Conservation (phyloP, 441 rosid species). For the Cnidoscolus chayamansa region DNA sequence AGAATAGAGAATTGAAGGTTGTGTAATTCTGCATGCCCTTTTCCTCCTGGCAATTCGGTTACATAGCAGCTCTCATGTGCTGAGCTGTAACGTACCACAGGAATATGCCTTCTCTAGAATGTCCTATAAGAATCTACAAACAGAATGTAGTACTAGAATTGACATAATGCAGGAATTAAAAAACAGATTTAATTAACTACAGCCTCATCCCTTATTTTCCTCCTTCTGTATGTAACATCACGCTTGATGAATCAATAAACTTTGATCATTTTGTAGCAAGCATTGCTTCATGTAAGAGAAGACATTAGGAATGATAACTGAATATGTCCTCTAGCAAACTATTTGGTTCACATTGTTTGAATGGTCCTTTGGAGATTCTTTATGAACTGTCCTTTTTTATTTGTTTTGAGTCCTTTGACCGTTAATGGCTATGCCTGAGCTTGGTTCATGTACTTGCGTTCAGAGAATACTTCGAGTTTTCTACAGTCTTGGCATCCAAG, state of each 20-base stretch:
- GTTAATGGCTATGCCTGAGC: constrained; percentile 4
- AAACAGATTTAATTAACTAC: no score
- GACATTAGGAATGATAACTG: neutral
- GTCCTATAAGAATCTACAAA: no score
- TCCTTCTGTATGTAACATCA: no score
- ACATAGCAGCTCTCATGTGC: no score
- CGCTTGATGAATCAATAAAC: neutral
- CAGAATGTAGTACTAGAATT: no score
- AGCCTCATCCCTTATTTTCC: no score
- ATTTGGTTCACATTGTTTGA: neutral
- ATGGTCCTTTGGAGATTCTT: neutral
- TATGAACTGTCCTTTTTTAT: neutral
- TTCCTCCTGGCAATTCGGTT: no score
- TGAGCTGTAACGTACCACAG: no score
- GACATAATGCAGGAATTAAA: no score
- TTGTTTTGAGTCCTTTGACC: neutral
- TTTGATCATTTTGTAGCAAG: neutral
- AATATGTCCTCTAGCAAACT: neutral
- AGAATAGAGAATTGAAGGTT: no score
- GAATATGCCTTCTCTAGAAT: no score
- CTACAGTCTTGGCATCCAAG: constrained; percentile 37
- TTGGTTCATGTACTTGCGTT: constrained; percentile 12
- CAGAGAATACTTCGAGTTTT: constrained; percentile 49
- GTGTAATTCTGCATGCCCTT: no score
- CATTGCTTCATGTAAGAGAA: neutral